Base-by-base conservation (phyloP, 805 yeast genomes). In the Candida schatavii region DNA sequence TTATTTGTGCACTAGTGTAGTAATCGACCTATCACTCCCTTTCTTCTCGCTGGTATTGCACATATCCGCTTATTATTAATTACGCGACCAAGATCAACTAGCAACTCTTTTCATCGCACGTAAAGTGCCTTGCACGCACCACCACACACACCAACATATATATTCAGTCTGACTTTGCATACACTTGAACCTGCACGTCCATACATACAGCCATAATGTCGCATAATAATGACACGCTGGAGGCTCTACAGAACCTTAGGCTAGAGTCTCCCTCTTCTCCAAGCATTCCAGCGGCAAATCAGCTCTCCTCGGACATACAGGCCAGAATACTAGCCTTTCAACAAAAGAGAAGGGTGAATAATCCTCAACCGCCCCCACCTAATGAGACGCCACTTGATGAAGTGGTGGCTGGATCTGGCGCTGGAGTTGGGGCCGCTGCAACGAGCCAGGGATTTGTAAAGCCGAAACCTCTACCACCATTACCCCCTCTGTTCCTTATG, bases 281-380 rank as follows among this genome's bases (percentile, higher is more conserved):
- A 18, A 41, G 47, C 17, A 35, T 45, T 3, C 38, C 45, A 9
- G 45, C 50, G 30, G 49, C 54, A 26, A 39, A 55, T 10, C 61
- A 51, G 36, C 38, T 83, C 39, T 81, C 76, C 52, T 83, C 93
- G 9, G 91, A 86, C 47, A 77, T 88, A 31, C 97, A 89, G 61
- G 97, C 96, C 1, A 72, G 93, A 48, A 74, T 90, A 28, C 66
- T 85, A 59, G 96, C 96, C 0, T 86, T 90, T 53, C 97, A 89
- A 61, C 88, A 87, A 48, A 81, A 84, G 55, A 76, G 97, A 50
- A 46, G 61, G 15, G 17, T 9, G 10, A 11, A n/a, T 9, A 15
- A 4, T 17, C 31, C 30, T 11, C n/a, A 27, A 22, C 18, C 18
- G 26, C 13, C 25, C 15, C 39, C 39, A 6, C 18, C 32, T 11